These are phyloP conservation scores for Dictyostelium gargantuum DNA, from an alignment of 208 protist genomes.

Conservation along the genomic window DNA sequence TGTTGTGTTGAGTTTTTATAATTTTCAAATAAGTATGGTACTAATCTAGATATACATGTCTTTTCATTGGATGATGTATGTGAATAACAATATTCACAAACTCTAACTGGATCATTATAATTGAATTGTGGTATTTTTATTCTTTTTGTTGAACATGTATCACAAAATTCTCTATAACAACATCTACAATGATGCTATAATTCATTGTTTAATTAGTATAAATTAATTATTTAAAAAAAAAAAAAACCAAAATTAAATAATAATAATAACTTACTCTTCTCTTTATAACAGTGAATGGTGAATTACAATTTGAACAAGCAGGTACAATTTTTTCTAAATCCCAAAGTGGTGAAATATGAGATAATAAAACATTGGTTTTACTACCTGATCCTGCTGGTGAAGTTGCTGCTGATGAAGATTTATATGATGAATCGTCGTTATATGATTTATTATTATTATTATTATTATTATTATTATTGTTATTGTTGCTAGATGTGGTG, in stretches of 20 bases:
- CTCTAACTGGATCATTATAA: constrained; percentile 52
- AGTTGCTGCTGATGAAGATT: not conserved
- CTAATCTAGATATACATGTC: constrained; percentile 51
- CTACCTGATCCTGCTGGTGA: not conserved
- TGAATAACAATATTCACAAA: constrained; percentile 45
- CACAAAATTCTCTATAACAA: constrained; percentile 66
- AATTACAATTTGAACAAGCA: constrained; percentile 39
- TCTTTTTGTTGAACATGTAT: constrained; percentile 34
- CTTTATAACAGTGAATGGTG: constrained; percentile 47
- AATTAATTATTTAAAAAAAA: not conserved
- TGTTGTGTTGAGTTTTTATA: constrained; percentile 23
- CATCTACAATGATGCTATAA: constrained; percentile 59
- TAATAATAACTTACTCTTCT: constrained; percentile 28
- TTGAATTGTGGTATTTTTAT: constrained; percentile 55
- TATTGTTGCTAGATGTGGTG: not conserved
- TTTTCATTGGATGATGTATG: constrained; percentile 39
- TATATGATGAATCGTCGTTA: not conserved
- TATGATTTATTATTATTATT: not conserved
- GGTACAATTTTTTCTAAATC: constrained; percentile 50
- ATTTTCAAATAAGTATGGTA: constrained; percentile 53
- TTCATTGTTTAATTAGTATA: too few species aligned
- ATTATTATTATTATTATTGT: not conserved
- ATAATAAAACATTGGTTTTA: constrained; percentile 9
- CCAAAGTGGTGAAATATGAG: constrained; percentile 35
- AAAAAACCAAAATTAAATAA: not conserved